A percentile compares a stretch with the other conserved stretches of the same genome.
Evolutionary conservation across 78 protist genomes (phyloP).

Genomic region (Dictyostelium brefeldianum): DNA sequence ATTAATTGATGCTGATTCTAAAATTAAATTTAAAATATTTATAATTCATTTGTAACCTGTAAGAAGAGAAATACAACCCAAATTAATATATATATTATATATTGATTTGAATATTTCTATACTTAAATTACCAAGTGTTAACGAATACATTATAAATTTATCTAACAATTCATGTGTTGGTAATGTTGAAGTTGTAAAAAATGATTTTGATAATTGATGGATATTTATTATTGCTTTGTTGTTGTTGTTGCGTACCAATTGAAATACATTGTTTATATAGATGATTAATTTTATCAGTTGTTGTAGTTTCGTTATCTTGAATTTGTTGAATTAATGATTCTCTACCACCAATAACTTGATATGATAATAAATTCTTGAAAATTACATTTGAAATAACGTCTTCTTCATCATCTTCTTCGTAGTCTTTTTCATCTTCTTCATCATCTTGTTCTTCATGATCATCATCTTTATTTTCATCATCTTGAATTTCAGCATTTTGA

Average conservation of each 20-base stretch:
- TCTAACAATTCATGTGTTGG: background rate
- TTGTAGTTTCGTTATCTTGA: background rate
- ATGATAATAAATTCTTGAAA: conserved; percentile 15
- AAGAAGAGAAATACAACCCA: too few species aligned
- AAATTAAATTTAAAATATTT: conserved; percentile 3
- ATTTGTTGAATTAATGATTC: conserved; percentile 19
- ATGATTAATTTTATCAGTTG: background rate
- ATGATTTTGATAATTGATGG: background rate
- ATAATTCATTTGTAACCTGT: background rate
- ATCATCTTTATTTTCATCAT: background rate
- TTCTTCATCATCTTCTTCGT: background rate
- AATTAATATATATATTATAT: background rate
- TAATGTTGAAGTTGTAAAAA: background rate
- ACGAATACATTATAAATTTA: conserved; percentile 14
- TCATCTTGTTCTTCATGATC: background rate
- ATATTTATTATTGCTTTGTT: conserved; percentile 13
- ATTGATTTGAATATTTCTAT: background rate
- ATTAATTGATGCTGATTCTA: background rate
- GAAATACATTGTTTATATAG: conserved; percentile 14
- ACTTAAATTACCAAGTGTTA: background rate
- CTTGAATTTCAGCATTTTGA: background rate
- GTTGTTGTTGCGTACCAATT: too few species aligned
- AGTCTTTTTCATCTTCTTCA: background rate
- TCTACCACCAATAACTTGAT: conserved; percentile 11
- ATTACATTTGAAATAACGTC: background rate